Conservation (phyloP, 2,329 filamentous ascomycete genomes). For the Pseudocercospora musae region DNA sequence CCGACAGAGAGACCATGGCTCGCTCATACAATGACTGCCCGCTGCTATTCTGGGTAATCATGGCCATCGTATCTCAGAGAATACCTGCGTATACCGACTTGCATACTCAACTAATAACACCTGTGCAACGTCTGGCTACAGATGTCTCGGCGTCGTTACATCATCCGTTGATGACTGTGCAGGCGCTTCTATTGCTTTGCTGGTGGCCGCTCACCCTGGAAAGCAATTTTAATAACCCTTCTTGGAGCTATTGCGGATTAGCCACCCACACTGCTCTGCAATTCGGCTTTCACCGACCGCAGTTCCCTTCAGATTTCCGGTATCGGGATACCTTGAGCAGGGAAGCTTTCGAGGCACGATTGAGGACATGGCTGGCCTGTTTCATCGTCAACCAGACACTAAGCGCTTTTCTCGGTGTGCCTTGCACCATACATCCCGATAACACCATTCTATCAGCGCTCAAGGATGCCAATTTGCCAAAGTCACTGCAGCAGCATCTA, state of each 20-base stretch:
- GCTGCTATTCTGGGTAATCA: slow-evolving; percentile 4
- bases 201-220: slow-evolving; percentile 9
- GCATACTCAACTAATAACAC: background rate
- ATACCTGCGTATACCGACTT: background rate
- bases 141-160: slow-evolving; percentile 1
- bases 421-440: slow-evolving; percentile 5
- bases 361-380: slow-evolving; percentile 5
- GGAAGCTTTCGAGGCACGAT: background rate
- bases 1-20: background rate
- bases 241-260: slow-evolving; percentile 7
- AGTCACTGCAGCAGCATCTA: slow-evolving; percentile 5
- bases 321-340: background rate
- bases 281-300: slow-evolving; percentile 8
- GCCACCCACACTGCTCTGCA: slow-evolving; percentile 7
- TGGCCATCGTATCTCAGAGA: slow-evolving; percentile 3
- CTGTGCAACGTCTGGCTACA: slow-evolving; percentile 4
- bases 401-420: slow-evolving; percentile 3
- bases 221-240: slow-evolving; percentile 3
- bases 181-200: slow-evolving; percentile 3
- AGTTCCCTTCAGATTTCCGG: slow-evolving; percentile 4
- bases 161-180: slow-evolving; percentile 1
- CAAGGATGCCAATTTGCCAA: background rate
- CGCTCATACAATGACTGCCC: slow-evolving; percentile 4
- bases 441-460: slow-evolving; percentile 7
- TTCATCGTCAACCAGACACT: slow-evolving; percentile 10